A percentile compares a stretch with the other conserved stretches of the same genome.
Evolutionary conservation across 345 rosid genomes (phyloP).

Genomic region (Passiflora organensis): DNA sequence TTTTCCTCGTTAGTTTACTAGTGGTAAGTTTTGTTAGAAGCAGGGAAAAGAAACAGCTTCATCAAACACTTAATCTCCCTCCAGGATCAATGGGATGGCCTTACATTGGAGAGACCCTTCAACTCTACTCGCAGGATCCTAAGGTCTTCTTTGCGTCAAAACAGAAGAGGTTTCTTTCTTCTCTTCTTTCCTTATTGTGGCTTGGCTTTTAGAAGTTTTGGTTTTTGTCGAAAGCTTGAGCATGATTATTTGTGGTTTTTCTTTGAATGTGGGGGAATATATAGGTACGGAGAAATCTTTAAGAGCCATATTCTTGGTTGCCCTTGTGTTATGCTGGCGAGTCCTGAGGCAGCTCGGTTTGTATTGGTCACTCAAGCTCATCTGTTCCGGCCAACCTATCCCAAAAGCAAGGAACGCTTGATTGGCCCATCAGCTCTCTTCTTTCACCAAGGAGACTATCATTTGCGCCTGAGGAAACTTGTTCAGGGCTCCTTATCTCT

Average conservation of each 20-base stretch:
- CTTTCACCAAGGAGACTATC: conserved; percentile 85
- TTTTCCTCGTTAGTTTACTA: conserved; percentile 22
- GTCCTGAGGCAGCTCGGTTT: conserved; percentile 82
- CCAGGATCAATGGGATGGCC: conserved; percentile 84
- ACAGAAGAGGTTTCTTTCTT: conserved; percentile 42
- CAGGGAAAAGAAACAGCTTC: conserved; percentile 16
- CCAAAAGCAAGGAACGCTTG: conserved; percentile 79
- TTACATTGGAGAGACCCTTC: conserved; percentile 61
- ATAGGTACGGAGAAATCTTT: conserved; percentile 85
- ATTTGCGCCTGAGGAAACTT: conserved; percentile 55
- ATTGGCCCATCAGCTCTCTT: conserved; percentile 81
- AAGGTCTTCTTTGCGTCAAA: conserved; percentile 49
- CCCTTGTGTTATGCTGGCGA: conserved; percentile 85
- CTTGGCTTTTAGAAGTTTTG: background rate
- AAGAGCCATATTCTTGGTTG: conserved; percentile 86
- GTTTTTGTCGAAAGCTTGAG: background rate
- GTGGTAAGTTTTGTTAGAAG: conserved; percentile 5
- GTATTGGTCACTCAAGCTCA: conserved; percentile 65
- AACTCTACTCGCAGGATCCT: conserved; percentile 66
- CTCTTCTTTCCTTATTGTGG: too few species aligned
- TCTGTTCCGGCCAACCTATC: conserved; percentile 87
- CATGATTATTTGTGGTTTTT: too few species aligned
- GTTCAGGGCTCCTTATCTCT: conserved; percentile 64
- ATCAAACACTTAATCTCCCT: conserved; percentile 38
- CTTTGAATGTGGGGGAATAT: conserved; percentile 3